phyloP scores from a whole-genome alignment of 257 asterid genomes.

The Rhazya stricta region DNA sequence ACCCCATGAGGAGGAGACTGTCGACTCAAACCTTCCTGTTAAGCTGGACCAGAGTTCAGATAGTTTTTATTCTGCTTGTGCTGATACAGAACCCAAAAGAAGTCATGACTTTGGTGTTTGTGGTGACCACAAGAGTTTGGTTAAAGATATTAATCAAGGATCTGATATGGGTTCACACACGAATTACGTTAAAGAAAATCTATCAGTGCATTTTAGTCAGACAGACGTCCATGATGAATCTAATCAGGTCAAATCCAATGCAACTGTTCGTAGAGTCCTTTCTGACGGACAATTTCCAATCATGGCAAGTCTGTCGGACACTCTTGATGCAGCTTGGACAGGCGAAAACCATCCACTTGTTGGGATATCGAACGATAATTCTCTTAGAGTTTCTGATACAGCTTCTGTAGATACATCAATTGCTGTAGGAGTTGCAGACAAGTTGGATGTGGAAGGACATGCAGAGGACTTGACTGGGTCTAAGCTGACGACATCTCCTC shows the following conservation, averaged over 20 bases:
- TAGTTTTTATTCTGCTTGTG: conserved; percentile 26
- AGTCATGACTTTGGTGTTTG: conserved; percentile 25
- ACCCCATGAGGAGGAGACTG: conserved; percentile 34
- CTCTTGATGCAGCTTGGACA: conserved; percentile 93
- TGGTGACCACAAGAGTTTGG: conserved; percentile 19
- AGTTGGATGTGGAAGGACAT: conserved; percentile 43
- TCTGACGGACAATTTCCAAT: conserved; percentile 63
- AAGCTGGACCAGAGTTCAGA: conserved; percentile 19
- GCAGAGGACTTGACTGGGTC: conserved; percentile 34
- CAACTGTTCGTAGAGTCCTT: conserved; percentile 43
- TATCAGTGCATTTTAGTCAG: conserved; percentile 27
- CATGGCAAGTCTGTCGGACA: conserved; percentile 52
- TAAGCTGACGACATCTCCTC: conserved; percentile 35
- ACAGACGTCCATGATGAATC: conserved; percentile 29
- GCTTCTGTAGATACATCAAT: conserved; percentile 36
- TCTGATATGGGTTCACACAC: conserved; percentile 22
- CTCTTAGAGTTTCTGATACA: conserved; percentile 30
- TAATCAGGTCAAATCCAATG: conserved; percentile 38
- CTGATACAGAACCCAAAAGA: conserved; percentile 34
- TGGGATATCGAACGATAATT: conserved; percentile 32
- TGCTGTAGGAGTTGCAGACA: conserved; percentile 33
- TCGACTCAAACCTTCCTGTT: conserved; percentile 28
- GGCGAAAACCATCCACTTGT: conserved; percentile 51
- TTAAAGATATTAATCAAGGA: conserved; percentile 29
- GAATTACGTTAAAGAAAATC: conserved; percentile 25